Evolutionary conservation across 768 basidiomycete genomes (phyloP), one percentile per base, ranked within the genome.

Genomic region (Neoboletus magnificus): DNA sequence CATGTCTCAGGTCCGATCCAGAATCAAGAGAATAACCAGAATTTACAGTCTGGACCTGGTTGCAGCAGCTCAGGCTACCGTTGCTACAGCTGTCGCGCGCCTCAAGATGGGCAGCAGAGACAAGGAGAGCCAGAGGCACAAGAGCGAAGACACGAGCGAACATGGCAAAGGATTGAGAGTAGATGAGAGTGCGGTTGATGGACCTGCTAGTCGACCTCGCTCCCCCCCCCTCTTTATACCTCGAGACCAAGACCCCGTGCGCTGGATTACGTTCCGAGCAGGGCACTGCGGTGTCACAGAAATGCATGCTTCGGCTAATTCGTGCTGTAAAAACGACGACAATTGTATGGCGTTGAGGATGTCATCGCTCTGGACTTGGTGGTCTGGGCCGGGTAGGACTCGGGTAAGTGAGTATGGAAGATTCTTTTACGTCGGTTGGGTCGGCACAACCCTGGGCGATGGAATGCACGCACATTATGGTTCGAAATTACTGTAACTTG

Each of bases 31-130:
- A 23, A 20, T 1, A 13, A n/a, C n/a, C 7, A 13, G 0, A 18
- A 48, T 13, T 29, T 22, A 65, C 63, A 11, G 1, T 36, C 49
- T 63, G 33, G 4, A 27, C 22, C 0, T 4, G 13, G 35, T 64
- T 11, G n/a, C 66, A 67, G 49, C 66, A 67, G 0, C 57, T 61
- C n/a, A n/a, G n/a, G 57, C 33, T 52, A 36, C 66, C 1, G 6
- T 29, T 29, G 10, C 32, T 3, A 67, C 27, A 52, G 40, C 5
- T 5, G 22, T n/a, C 23, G 6, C 61, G 52, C 2, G 48, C 56
- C 36, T 50, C 29, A 6, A 54, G 55, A 48, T 49, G 48, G 0
- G 42, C 20, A 13, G 61, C 59, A 25, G 55, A 47, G 22, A 29
- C 63, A 10, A 63, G 40, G 27, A 61, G 45, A 50, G 56, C 66